Evolutionary conservation across 306 rosid species (phyloP), one percentile per base, ranked within the genome.

Genomic region (Cucurbita pepo): DNA sequence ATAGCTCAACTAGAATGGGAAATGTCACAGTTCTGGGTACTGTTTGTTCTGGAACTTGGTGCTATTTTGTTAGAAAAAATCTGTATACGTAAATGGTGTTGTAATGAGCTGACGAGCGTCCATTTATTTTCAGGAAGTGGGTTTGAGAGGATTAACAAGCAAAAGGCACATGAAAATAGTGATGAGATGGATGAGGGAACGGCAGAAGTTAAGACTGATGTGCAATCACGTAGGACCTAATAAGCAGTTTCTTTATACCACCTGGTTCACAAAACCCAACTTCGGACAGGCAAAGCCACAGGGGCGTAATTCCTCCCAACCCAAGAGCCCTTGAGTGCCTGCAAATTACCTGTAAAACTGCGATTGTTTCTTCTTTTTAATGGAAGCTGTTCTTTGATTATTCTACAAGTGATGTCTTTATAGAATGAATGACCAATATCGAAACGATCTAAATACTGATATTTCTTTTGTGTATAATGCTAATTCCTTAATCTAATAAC

Each of bases 151-250:
- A 47, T 82, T 92, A 81, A 74, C 85, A 5, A 84, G 97, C 89
- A 92, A 88, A 84, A 88, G 86, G 81, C 97, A 90, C 56, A 90
- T 92, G 96, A 90, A 92, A 78, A 72, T 85, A 66, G 83, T 92
- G 51, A 62, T 92, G 82, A 92, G 89, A 80, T 92, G 97, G 97
- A 88, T 92, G 97, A 86, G 92, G 80, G 91, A 92, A 82, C 85
- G 95, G 76, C 95, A 92, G 81, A 92, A 87, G 91, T 77, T 90
- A 58, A 89, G 90, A 21, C 86, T 84, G 38, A 66, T 92, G 56
- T 92, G 97, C 86, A 87, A 90, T 86, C 97, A 86, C 62, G 85
- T 80, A 6, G 95, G 96, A 10, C 83, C 89, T 64, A 85, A 88
- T 38, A 92, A 92, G 78, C 97, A 90, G 81, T 92, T 90, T 71